Base-by-base conservation (phyloP, 176 grass and related monocot genomes). In the Phyllostachys edulis region DNA sequence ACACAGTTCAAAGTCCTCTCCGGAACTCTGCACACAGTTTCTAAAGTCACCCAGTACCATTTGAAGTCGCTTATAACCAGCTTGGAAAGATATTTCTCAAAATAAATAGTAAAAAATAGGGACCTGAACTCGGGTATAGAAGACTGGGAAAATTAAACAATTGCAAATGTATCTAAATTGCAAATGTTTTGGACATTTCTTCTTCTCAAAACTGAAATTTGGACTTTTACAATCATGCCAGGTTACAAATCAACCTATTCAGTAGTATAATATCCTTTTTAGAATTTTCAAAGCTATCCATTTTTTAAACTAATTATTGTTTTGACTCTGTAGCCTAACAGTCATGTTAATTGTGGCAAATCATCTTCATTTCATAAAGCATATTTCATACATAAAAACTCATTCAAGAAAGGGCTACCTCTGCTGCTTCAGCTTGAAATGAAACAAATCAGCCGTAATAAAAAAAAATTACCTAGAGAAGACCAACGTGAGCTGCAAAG, bases 401-500 rank as follows among this genome's bases (percentile, higher is more conserved):
- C 34, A 66, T 67, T 80, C 39, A 51, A 21, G 32, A 54, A 89
- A 69, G 32, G 36, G 40, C 41, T 69, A 60, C 6, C n/a, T 84
- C 24, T 81, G 12, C 17, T 55, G 57, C 27, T 81, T 76, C 64
- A 81, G 18, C 18, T 81, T 76, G 8, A 69, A 80, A 66, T 54
- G 10, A 63, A 61, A 63, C 9, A 59, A 70, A 34, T 46, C 13
- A 86, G 44, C 23, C 71, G 51, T 15, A 42, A 24, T 36, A n/a
- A n/a, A 44, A 18, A 63, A 70, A 70, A 85, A 24, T 62, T 62
- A 52, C 36, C 13, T 69, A 81, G 26, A 81, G 10, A 56, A 82
- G 39, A 40, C 85, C 10, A 79, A 98, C 96, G 93, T 98, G 96
- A 73, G 86, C 67, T 78, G 91, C 89, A 89, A 98, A 98, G 24